Conservation (phyloP, 2,329 filamentous ascomycete genomes). For the Fusarium acutatum region DNA sequence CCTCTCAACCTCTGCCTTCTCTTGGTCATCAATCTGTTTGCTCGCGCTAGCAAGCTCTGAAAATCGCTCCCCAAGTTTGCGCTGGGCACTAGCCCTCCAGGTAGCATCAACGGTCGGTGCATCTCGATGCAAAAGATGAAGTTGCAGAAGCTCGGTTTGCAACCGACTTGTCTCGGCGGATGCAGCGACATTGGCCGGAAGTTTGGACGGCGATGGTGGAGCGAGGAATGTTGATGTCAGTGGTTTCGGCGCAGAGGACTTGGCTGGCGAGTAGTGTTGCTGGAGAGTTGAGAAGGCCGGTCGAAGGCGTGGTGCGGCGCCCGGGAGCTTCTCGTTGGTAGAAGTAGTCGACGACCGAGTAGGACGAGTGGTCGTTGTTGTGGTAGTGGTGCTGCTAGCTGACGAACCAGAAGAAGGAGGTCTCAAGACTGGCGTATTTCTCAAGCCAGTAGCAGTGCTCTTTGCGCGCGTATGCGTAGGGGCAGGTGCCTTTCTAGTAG, state of each 20-base stretch:
- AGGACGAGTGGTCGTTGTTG: constrained; percentile 27
- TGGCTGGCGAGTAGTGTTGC: constrained; percentile 73
- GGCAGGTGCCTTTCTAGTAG: constrained; percentile 27
- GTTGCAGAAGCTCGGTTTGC: constrained; percentile 71
- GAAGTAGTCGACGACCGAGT: constrained; percentile 22
- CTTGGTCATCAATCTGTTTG: constrained; percentile 46
- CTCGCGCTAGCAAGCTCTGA: constrained; percentile 47
- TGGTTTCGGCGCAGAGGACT: constrained; percentile 68
- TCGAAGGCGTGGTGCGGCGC: constrained; percentile 49
- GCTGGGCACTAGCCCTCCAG: constrained; percentile 66
- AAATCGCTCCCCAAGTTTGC: constrained; percentile 58
- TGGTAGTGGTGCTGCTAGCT: constrained; percentile 30
- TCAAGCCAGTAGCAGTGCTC: constrained; percentile 44
- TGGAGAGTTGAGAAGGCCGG: constrained; percentile 70
- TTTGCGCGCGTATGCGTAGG: constrained; percentile 44
- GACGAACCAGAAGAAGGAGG: constrained; percentile 44
- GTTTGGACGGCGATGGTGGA: constrained; percentile 68
- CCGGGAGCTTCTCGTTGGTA: constrained; percentile 29
- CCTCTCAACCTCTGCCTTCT: constrained; percentile 57
- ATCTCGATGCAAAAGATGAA: constrained; percentile 70
- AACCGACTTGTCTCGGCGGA: constrained; percentile 66
- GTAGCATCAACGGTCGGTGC: constrained; percentile 53
- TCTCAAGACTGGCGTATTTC: constrained; percentile 41
- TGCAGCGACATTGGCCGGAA: constrained; percentile 66
- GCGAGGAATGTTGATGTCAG: constrained; percentile 66